These are phyloP conservation scores for Meripilus lineatus DNA, from an alignment of 1,284 basidiomycete genomes.

Conservation along the genomic window DNA sequence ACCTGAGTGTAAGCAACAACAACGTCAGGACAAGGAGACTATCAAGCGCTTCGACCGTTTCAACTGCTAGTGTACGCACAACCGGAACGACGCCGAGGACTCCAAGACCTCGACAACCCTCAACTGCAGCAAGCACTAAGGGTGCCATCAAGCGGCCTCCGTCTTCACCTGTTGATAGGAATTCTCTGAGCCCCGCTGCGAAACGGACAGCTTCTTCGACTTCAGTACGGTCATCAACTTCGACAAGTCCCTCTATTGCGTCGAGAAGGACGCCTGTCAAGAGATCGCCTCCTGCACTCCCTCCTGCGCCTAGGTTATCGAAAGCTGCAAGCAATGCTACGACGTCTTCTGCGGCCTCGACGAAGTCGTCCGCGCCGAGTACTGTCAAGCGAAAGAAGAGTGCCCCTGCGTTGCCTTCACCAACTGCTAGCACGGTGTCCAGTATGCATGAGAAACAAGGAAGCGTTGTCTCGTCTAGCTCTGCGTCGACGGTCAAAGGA, in stretches of 20 bases:
- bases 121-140: slow-evolving; percentile 21
- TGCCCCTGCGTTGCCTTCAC: neutral
- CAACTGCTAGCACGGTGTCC: neutral
- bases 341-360: slow-evolving; percentile 11
- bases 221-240: slow-evolving; percentile 29
- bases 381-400: neutral
- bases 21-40: no score
- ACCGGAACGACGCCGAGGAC: slow-evolving; percentile 19
- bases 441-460: slow-evolving; percentile 25
- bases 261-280: slow-evolving; percentile 20
- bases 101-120: slow-evolving; percentile 12
- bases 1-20: no score
- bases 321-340: slow-evolving; percentile 8
- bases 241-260: slow-evolving; percentile 28
- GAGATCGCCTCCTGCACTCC: slow-evolving; percentile 9
- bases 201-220: slow-evolving; percentile 25
- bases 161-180: slow-evolving; percentile 17
- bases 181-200: slow-evolving; percentile 18
- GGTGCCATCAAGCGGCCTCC: slow-evolving; percentile 19
- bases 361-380: slow-evolving; percentile 1
- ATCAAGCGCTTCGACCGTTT: slow-evolving; percentile 38
- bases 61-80: slow-evolving; percentile 34
- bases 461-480: slow-evolving; percentile 24
- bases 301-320: slow-evolving; percentile 9
- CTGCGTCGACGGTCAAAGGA: slow-evolving; percentile 23